Evolutionary conservation across 2,329 filamentous ascomycete genomes (phyloP).

Genomic region (Xylaria sp.): DNA sequence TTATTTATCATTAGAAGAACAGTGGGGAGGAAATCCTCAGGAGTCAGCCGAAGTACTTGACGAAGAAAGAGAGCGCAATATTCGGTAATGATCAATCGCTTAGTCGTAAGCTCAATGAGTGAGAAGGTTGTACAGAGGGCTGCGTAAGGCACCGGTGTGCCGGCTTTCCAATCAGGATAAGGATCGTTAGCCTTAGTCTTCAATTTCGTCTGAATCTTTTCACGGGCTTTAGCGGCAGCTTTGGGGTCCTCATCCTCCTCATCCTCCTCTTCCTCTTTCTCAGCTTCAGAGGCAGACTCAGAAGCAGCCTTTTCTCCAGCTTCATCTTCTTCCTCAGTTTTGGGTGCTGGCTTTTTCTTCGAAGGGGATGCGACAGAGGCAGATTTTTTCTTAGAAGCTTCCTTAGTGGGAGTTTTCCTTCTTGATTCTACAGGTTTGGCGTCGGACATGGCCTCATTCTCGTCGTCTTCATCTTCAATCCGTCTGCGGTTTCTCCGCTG

Average conservation of each 20-base stretch:
- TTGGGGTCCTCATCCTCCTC: conserved; percentile 74
- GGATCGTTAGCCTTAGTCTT: conserved; percentile 76
- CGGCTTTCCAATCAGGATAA: conserved; percentile 95
- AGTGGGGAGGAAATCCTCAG: conserved; percentile 85
- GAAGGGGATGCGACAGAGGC: conserved; percentile 38
- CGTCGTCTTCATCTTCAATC: conserved; percentile 64
- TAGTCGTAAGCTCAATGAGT: conserved; percentile 92
- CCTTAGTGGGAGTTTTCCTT: conserved; percentile 45
- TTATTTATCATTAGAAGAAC: conserved; percentile 98
- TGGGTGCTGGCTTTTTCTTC: conserved; percentile 42
- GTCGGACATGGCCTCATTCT: conserved; percentile 55
- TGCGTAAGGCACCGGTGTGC: conserved; percentile 90
- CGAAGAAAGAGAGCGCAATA: conserved; percentile 91
- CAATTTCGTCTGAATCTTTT: conserved; percentile 83
- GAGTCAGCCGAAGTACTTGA: conserved; percentile 92
- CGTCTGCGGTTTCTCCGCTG: conserved; percentile 60
- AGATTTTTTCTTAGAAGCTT: conserved; percentile 50
- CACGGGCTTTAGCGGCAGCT: conserved; percentile 76
- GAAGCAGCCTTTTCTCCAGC: conserved; percentile 60
- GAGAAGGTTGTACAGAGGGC: conserved; percentile 96
- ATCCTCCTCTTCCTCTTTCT: conserved; percentile 54
- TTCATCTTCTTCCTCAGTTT: conserved; percentile 46
- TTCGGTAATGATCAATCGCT: conserved; percentile 86
- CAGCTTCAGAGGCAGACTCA: conserved; percentile 62
- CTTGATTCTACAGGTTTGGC: conserved; percentile 48